A percentile compares a stretch with the other conserved stretches of the same genome.
Evolutionary conservation across 768 basidiomycete species (phyloP).

Genomic region (Kwoniella botswanensis): DNA sequence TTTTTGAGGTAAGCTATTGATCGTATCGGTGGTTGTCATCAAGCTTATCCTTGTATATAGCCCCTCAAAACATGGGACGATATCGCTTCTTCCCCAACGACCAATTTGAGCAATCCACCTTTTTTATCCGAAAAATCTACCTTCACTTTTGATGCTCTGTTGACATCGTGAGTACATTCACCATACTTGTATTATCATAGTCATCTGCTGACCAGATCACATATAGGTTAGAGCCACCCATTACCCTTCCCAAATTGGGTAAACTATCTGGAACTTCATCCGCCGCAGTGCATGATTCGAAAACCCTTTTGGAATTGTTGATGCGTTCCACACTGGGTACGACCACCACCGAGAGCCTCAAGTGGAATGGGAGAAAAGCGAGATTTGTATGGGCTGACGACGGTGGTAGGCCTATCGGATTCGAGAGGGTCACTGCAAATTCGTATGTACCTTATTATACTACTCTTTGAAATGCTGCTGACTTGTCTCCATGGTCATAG

Average conservation of each 20-base stretch:
- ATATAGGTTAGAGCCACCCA: slow-evolving; percentile 15
- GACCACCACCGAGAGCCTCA: slow-evolving; percentile 25
- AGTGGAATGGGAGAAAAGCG: slow-evolving; percentile 34
- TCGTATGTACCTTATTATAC: slow-evolving; percentile 23
- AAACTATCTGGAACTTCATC: not conserved
- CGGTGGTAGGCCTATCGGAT: slow-evolving; percentile 20
- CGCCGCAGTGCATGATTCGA: slow-evolving; percentile 18
- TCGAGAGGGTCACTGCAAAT: slow-evolving; percentile 22
- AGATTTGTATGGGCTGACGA: slow-evolving; percentile 27
- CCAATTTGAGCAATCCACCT: not conserved
- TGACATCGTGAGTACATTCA: slow-evolving; percentile 15
- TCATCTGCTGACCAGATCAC: not conserved
- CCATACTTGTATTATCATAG: not conserved
- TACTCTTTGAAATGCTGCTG: not conserved
- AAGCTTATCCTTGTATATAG: slow-evolving; percentile 1
- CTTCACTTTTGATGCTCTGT: slow-evolving; percentile 21
- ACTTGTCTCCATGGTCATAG: slow-evolving; percentile 17
- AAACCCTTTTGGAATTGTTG: slow-evolving; percentile 27
- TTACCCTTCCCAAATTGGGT: slow-evolving; percentile 10
- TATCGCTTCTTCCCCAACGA: not conserved
- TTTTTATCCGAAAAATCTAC: slow-evolving; percentile 21
- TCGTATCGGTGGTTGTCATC: not conserved
- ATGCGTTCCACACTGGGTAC: slow-evolving; percentile 45
- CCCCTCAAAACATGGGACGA: slow-evolving; percentile 25
- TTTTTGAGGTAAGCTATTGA: slow-evolving; percentile 13